Percentiles rank a stretch among this genome's conserved stretches.
Conservation (phyloP, 331 rosid genomes). For the Pyracantha coccinea region DNA sequence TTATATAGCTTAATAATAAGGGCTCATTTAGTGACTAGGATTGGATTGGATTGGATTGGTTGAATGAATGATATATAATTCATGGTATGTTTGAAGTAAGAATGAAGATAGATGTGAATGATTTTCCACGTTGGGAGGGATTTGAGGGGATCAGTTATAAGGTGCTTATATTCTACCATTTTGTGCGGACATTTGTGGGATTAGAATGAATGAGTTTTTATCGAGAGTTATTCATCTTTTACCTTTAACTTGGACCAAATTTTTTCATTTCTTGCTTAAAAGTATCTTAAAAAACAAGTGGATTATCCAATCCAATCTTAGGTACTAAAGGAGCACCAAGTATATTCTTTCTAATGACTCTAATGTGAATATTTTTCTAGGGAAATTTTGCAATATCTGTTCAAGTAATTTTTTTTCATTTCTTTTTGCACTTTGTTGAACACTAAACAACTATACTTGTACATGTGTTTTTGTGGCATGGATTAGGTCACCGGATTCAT, state of each 20-base stretch:
- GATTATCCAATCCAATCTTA: background rate
- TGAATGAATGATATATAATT: background rate
- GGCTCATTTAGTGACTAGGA: background rate
- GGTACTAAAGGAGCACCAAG: background rate
- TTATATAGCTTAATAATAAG: background rate
- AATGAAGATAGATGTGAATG: too few relatives aligned
- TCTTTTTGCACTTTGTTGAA: background rate
- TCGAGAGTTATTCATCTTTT: too few relatives aligned
- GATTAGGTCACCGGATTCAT: conserved; percentile 64
- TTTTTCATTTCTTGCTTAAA: background rate
- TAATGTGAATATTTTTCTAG: too few relatives aligned
- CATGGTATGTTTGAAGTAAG: background rate
- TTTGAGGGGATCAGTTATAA: too few relatives aligned
- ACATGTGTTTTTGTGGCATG: background rate
- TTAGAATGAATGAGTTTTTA: too few relatives aligned
- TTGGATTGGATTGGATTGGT: background rate
- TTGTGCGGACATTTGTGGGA: too few relatives aligned
- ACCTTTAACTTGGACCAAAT: background rate
- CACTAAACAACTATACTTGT: background rate
- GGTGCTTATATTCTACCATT: too few relatives aligned
- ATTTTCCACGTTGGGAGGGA: too few relatives aligned
- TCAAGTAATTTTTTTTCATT: background rate
- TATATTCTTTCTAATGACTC: background rate
- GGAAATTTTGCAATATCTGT: too few relatives aligned
- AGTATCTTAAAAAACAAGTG: too few relatives aligned